phyloP scores from a whole-genome alignment of 148 eudicot genomes.

The Diospyros kaki region DNA sequence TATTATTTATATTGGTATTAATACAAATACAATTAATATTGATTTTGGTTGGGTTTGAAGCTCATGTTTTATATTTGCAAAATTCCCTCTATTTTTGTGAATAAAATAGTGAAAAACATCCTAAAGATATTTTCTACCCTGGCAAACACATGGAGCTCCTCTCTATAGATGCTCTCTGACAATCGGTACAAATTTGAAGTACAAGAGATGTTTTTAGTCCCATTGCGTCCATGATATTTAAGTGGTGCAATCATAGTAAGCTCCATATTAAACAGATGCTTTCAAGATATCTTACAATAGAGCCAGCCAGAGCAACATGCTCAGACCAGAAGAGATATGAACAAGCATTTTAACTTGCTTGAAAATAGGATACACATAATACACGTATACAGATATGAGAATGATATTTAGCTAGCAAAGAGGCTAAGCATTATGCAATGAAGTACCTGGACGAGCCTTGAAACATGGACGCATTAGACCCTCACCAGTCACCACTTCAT shows the following conservation, averaged over 20 bases:
- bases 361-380: too few relatives aligned
- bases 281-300: neutral
- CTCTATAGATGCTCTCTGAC: too few relatives aligned
- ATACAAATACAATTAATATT: too few relatives aligned
- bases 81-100: too few relatives aligned
- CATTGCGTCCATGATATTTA: neutral
- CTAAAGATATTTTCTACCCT: too few relatives aligned
- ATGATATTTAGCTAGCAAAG: neutral
- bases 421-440: constrained; percentile 9
- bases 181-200: too few relatives aligned
- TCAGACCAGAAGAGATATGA: neutral
- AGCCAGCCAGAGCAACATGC: neutral
- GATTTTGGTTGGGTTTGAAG: too few relatives aligned
- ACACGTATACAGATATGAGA: neutral
- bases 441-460: constrained; percentile 72
- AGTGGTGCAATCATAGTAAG: neutral
- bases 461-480: constrained; percentile 98
- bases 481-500: constrained; percentile 93
- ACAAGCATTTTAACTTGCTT: neutral
- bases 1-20: too few relatives aligned
- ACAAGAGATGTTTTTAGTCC: too few relatives aligned
- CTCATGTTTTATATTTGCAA: too few relatives aligned
- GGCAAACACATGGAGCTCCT: too few relatives aligned
- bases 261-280: neutral
- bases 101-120: too few relatives aligned